phyloP scores from a whole-genome alignment of 495 filamentous ascomycete species.

The Penicillium robsamsonii region DNA sequence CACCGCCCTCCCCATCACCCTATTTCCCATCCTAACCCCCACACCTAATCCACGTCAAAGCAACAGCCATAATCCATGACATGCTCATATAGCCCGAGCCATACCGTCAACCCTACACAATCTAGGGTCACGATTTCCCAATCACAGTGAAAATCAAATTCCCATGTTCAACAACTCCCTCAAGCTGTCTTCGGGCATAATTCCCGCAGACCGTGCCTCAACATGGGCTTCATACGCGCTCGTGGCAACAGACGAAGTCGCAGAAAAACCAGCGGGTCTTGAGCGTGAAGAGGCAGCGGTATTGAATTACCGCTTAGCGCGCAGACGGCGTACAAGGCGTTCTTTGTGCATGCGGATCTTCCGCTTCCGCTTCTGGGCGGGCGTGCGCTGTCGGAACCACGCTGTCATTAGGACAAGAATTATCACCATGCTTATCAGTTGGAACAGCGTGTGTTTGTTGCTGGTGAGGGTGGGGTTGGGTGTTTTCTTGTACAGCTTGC shows the following conservation, averaged over 20 bases:
- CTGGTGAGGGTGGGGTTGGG: slow-evolving; percentile 34
- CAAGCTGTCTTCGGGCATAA: slow-evolving; percentile 36
- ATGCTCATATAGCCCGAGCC: slow-evolving; percentile 37
- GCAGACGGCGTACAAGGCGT: slow-evolving; percentile 35
- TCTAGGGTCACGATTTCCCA: slow-evolving; percentile 47
- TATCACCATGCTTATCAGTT: neutral
- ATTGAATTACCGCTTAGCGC: slow-evolving; percentile 34
- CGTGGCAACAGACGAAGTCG: slow-evolving; percentile 24
- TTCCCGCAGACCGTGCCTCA: slow-evolving; percentile 18
- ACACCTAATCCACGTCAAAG: slow-evolving; percentile 28
- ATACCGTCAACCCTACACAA: slow-evolving; percentile 25
- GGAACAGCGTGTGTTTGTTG: slow-evolving; percentile 23
- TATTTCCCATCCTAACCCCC: slow-evolving; percentile 30
- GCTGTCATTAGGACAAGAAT: neutral
- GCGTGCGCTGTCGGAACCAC: neutral
- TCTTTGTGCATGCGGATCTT: slow-evolving; percentile 31
- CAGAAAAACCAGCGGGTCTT: slow-evolving; percentile 26
- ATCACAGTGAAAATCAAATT: slow-evolving; percentile 35
- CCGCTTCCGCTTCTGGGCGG: neutral
- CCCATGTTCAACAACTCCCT: slow-evolving; percentile 6
- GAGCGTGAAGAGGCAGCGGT: slow-evolving; percentile 27
- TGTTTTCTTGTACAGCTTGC: slow-evolving; percentile 38
- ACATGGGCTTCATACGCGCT: slow-evolving; percentile 36
- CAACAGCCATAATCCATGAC: slow-evolving; percentile 33
- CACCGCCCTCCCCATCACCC: slow-evolving; percentile 13